Evolutionary conservation across 2,329 filamentous ascomycete genomes (phyloP).

Genomic region (Phialophora tarda): DNA sequence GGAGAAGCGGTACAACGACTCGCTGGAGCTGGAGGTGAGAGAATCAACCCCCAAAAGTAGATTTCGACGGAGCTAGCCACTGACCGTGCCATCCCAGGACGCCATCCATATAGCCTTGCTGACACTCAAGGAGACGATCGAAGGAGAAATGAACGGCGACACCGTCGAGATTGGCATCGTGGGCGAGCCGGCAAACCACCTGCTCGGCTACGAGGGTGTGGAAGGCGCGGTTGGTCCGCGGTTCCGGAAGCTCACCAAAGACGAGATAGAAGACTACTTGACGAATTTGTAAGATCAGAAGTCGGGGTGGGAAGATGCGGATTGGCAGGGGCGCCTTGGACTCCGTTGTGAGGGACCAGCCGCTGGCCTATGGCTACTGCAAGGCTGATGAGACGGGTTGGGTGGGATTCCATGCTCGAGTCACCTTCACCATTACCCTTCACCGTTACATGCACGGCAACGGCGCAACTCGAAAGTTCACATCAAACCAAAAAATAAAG

Average conservation of each 20-base stretch:
- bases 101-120: conserved; percentile 97
- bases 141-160: conserved; percentile 98
- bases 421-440: neutral
- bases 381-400: conserved; percentile 1
- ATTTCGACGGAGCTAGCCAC: neutral
- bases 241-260: conserved; percentile 92
- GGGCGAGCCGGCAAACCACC: conserved; percentile 88
- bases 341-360: neutral
- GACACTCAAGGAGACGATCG: conserved; percentile 98
- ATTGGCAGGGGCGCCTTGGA: too few species aligned
- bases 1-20: conserved; percentile 98
- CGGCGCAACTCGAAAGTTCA: neutral
- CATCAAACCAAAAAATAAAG: neutral
- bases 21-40: conserved; percentile 78
- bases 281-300: conserved; percentile 77
- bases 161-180: conserved; percentile 99
- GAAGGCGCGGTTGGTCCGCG: conserved; percentile 82
- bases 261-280: conserved; percentile 99
- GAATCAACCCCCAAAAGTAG: neutral
- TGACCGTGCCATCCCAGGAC: conserved; percentile 56
- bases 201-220: conserved; percentile 89
- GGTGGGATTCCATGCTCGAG: neutral
- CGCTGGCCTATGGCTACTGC: neutral
- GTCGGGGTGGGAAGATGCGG: neutral
- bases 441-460: neutral